Evolutionary conservation across 1,139 yeast genomes (phyloP), one percentile per base, ranked within the genome.

Genomic region (Lodderomyces oxycetoniae): DNA sequence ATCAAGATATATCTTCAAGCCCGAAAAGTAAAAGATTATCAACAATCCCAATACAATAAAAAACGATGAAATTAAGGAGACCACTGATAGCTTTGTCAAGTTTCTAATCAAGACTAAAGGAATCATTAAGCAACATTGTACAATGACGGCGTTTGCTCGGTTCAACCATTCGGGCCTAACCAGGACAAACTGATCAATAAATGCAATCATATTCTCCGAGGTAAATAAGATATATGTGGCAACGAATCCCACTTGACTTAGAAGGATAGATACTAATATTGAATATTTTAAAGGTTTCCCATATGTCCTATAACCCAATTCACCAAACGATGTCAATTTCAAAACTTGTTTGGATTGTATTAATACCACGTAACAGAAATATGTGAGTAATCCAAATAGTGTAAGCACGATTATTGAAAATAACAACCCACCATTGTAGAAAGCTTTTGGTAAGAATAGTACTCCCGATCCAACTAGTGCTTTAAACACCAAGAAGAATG

Each of bases 401-500:
- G 72, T 37, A 33, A 83, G 58, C 39, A 78, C 65, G 1, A 63
- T 37, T 3, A 74, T 65, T 32, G 83, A 78, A 46, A 82, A 80
- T 2, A 63, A 17, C 33, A 83, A 55, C 0, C 93, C 93, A 38
- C 93, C 93, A 53, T 82, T 81, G 44, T 66, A 63, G 51, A 83
- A 83, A 0, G 86, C 91, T 32, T 75, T 70, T 3, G 93, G 91
- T 30, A 83, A 59, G 44, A 83, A 83, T 13, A 83, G 58, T 3
- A 83, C 77, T n/a, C 93, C 93, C 0, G 89, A 80, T 0, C 93
- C 93, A 10, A 83, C 79, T 40, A 83, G 72, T 0, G 88, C 78
- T 55, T 83, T 83, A 46, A 83, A 67, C 40, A 83, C 63, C 33
- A 83, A 59, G 42, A 83, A 74, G 46, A 79, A 83, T 0, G 88